Percentiles rank a stretch among this genome's conserved stretches.
Conservation (phyloP, 2,329 filamentous ascomycete genomes). For the Ampelomyces quisqualis region DNA sequence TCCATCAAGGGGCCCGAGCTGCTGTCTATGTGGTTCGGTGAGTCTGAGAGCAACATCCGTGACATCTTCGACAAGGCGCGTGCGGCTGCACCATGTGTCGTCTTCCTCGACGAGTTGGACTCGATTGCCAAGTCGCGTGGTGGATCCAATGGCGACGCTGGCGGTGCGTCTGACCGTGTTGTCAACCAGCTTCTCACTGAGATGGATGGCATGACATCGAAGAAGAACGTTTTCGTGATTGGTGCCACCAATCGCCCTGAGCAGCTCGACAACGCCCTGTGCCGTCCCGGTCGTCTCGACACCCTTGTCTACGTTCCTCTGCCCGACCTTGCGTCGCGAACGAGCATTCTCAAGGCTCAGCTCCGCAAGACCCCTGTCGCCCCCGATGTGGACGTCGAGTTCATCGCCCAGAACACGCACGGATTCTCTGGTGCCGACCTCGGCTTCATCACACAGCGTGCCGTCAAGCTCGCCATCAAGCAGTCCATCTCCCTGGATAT, state of each 20-base stretch:
- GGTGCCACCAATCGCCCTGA: conserved; percentile 98
- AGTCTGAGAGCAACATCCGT: conserved; percentile 99
- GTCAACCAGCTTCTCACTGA: conserved; percentile 99
- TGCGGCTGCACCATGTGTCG: conserved; percentile 94
- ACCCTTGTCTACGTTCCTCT: conserved; percentile 98
- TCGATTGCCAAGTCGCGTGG: conserved; percentile 99
- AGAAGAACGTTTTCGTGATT: conserved; percentile 99
- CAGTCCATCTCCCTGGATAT: conserved; percentile 88
- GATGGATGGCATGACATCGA: conserved; percentile 99
- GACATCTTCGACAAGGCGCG: conserved; percentile 99
- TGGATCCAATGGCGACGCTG: conserved; percentile 91
- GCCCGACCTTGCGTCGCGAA: conserved; percentile 86
- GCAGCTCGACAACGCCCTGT: conserved; percentile 96
- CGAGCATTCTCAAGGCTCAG: conserved; percentile 89
- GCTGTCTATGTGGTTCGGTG: conserved; percentile 99
- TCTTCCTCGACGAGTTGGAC: conserved; percentile 98
- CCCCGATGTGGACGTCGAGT: conserved; percentile 80
- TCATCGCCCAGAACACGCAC: conserved; percentile 95
- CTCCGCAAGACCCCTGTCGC: conserved; percentile 97
- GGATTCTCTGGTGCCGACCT: conserved; percentile 99
- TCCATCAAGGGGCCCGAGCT: conserved; percentile 98
- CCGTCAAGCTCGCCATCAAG: conserved; percentile 99
- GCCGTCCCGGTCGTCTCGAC: conserved; percentile 97
- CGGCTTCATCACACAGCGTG: conserved; percentile 97
- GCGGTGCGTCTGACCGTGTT: conserved; percentile 97